Base-by-base conservation (phyloP, 495 filamentous ascomycete species). In the Barbatosphaeria neglecta region DNA sequence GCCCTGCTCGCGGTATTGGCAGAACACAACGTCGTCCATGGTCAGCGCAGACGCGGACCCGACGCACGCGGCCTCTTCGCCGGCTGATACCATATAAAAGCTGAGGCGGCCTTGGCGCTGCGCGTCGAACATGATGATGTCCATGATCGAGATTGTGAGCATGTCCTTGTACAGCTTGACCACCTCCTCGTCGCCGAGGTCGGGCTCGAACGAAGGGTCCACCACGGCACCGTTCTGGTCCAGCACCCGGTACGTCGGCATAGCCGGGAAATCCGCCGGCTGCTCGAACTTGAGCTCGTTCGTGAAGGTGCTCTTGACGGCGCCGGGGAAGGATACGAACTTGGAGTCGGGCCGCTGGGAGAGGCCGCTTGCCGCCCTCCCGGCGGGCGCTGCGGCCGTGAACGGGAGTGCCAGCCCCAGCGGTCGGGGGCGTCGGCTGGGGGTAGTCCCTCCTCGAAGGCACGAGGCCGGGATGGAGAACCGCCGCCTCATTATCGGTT, bases 1-100 rank as follows among this genome's bases (percentile, higher is more conserved):
- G 3, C 90, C 92, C 22, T 90, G 77, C 65, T 99, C 92, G 47
- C 92, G 82, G 57, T 99, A 99, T 58, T 99, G 92, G 41, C 83
- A 86, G 54, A 95, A 99, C 22, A 95, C 73, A 15, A 95, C 86
- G 54, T 99, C 93, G 47, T 86, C 76, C n/a, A 76, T 81, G 18
- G 73, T 69, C 22, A 99, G 66, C 7, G 87, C 87, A 20, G 85
- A 84, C 2, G 90, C 86, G 0, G 83, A 90, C 7, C 84, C 92
- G 11, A 97, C 81, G 22, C 85, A 83, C 19, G 95, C 89, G 28
- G 90, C 92, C 72, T 97, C 92, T 70, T 99, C 92, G 39, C 92
- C 92, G 2, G 88, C 88, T 18, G 86, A 90, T 44, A 95, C 89
- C 87, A 99, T 96, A 57, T 97, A 99, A 66, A 99, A 99, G 61